Conservation (phyloP, 2,329 filamentous ascomycete species). For the Aspergillus neoniger region DNA sequence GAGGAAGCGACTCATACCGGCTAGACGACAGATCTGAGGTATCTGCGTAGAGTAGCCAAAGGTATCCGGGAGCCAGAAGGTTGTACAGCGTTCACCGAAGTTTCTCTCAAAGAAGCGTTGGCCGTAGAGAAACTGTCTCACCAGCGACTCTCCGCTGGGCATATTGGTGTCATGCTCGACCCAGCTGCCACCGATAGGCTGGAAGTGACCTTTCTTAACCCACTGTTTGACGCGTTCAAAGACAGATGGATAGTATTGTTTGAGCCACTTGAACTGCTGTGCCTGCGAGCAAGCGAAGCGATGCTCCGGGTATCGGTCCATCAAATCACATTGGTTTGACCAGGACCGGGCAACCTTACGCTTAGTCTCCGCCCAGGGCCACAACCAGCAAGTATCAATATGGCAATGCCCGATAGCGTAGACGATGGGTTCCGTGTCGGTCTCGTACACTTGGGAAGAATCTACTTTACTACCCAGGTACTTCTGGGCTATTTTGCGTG, state of each 20-base stretch:
- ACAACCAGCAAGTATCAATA: slow-evolving; percentile 97
- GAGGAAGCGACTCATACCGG: slow-evolving; percentile 96
- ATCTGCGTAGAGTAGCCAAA: slow-evolving; percentile 97
- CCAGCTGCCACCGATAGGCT: slow-evolving; percentile 96
- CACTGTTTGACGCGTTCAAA: slow-evolving; percentile 90
- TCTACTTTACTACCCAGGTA: slow-evolving; percentile 82
- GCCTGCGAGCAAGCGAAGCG: slow-evolving; percentile 91
- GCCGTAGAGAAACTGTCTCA: slow-evolving; percentile 92
- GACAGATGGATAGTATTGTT: slow-evolving; percentile 81
- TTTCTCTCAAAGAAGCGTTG: slow-evolving; percentile 92
- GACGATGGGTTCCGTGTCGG: slow-evolving; percentile 72
- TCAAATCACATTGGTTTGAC: slow-evolving; percentile 93
- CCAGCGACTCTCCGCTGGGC: slow-evolving; percentile 90
- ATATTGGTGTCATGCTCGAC: slow-evolving; percentile 98
- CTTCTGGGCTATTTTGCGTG: slow-evolving; percentile 77
- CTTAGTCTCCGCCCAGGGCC: slow-evolving; percentile 97
- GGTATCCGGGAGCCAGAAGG: slow-evolving; percentile 97
- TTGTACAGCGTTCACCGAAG: slow-evolving; percentile 84
- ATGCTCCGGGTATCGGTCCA: slow-evolving; percentile 93
- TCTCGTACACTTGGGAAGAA: slow-evolving; percentile 80
- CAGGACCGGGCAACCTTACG: slow-evolving; percentile 94
- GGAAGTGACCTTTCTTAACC: slow-evolving; percentile 86
- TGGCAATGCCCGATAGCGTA: slow-evolving; percentile 94
- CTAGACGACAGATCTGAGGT: slow-evolving; percentile 86
- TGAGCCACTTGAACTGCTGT: slow-evolving; percentile 97